Percentiles rank a stretch among this genome's conserved stretches.
phyloP scores from a whole-genome alignment of 129 eudicot genomes.

The Arctium minus region DNA sequence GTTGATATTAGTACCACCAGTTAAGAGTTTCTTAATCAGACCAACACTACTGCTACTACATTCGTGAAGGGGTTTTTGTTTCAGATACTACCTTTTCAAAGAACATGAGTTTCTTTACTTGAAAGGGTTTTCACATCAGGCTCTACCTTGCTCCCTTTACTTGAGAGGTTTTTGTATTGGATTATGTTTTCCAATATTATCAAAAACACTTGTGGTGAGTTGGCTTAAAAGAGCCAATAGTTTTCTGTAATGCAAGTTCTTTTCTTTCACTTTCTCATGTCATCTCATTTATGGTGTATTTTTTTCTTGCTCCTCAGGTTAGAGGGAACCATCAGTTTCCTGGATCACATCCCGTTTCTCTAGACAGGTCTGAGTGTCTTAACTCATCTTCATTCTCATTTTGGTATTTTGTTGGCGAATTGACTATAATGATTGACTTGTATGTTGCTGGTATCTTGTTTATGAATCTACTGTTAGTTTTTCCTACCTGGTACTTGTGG shows the following conservation, averaged over 20 bases:
- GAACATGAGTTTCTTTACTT: no score
- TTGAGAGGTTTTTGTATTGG: background rate
- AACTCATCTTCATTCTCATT: background rate
- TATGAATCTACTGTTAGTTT: background rate
- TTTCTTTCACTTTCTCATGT: background rate
- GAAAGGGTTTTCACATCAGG: background rate
- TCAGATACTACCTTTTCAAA: background rate
- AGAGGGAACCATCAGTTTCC: constrained; percentile 85
- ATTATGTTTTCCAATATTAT: background rate
- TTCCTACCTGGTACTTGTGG: background rate
- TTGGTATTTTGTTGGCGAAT: background rate
- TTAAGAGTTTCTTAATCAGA: background rate
- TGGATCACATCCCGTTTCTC: constrained; percentile 99
- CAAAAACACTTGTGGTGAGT: background rate
- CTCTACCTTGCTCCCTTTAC: background rate
- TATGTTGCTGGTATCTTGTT: background rate
- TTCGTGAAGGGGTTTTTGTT: background rate
- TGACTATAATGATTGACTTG: background rate
- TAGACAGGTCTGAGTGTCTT: constrained; percentile 61
- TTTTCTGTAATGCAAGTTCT: background rate
- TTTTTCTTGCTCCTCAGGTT: constrained; percentile 45
- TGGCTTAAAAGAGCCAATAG: background rate
- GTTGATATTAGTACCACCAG: background rate
- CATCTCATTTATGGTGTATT: constrained; percentile 7
- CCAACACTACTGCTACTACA: background rate